Evolutionary conservation across 1,139 yeast species (phyloP).

Genomic region (Zygoascus meyerae): DNA sequence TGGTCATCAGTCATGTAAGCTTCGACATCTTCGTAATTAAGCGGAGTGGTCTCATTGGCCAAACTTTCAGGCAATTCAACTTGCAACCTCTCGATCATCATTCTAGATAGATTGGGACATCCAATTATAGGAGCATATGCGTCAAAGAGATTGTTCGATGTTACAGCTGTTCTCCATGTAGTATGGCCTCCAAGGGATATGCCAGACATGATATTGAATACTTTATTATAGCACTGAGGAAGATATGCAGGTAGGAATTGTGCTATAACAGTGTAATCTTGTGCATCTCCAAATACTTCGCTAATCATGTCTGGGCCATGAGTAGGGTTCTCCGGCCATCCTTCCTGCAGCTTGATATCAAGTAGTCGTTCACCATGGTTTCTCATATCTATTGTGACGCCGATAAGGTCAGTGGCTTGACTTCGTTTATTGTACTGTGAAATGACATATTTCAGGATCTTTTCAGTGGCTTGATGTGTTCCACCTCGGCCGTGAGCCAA

Average conservation of each 20-base stretch:
- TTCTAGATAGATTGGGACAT: constrained; percentile 15
- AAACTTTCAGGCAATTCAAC: constrained; percentile 9
- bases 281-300: constrained; percentile 45
- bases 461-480: constrained; percentile 19
- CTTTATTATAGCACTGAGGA: constrained; percentile 8
- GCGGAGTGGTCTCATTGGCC: constrained; percentile 1
- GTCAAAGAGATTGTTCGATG: constrained; percentile 4
- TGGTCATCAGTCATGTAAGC: constrained; percentile 4
- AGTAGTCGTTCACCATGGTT: constrained; percentile 55
- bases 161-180: constrained; percentile 19
- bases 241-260: constrained; percentile 46
- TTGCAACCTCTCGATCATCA: constrained; percentile 15
- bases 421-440: constrained; percentile 9
- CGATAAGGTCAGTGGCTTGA: constrained; percentile 28
- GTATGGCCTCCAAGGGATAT: constrained; percentile 21
- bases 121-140: constrained; percentile 18
- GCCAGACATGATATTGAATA: constrained; percentile 16
- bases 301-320: constrained; percentile 55
- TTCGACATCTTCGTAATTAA: constrained; percentile 3
- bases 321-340: constrained; percentile 43
- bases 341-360: constrained; percentile 35
- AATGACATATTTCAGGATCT: constrained; percentile 21
- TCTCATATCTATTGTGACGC: constrained; percentile 52
- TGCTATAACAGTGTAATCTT: constrained; percentile 45
- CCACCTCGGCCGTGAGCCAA: constrained; percentile 26